These are phyloP conservation scores for Botrytis tulipae DNA, from an alignment of 2,329 filamentous ascomycete genomes.

Conservation along the genomic window DNA sequence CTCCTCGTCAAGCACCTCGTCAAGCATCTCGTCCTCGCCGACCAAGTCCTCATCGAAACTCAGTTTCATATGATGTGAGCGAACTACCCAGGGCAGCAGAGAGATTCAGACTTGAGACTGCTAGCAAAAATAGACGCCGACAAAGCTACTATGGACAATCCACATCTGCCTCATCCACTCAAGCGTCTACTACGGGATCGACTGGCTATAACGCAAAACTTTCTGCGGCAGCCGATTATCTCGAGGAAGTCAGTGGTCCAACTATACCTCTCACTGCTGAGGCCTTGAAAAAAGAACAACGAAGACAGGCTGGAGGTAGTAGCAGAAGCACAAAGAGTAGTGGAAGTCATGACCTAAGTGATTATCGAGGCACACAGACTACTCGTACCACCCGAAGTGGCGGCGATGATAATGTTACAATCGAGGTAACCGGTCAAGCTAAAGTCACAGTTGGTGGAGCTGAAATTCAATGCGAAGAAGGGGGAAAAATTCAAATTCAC, in stretches of 20 bases:
- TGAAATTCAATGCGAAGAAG: conserved; percentile 57
- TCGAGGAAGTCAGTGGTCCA: conserved; percentile 50
- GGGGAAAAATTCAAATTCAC: conserved; percentile 59
- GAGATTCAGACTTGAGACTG: conserved; percentile 29
- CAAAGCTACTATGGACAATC: conserved; percentile 34
- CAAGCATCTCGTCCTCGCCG: conserved; percentile 26
- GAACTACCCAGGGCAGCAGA: conserved; percentile 20
- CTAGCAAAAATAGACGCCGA: conserved; percentile 33
- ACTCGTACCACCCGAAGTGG: conserved; percentile 53
- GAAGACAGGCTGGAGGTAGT: conserved; percentile 44
- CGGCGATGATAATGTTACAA: conserved; percentile 55
- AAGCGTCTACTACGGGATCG: conserved; percentile 12
- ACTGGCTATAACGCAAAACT: conserved; percentile 47
- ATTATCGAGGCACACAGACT: conserved; percentile 59
- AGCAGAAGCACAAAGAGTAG: conserved; percentile 57
- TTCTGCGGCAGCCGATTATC: conserved; percentile 49
- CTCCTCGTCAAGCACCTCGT: conserved; percentile 16
- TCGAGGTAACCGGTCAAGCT: conserved; percentile 57
- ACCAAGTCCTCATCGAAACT: conserved; percentile 31
- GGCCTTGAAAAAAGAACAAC: conserved; percentile 46
- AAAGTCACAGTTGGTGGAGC: conserved; percentile 55
- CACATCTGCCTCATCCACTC: conserved; percentile 22
- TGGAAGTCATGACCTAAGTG: conserved; percentile 62
- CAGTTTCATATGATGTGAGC: conserved; percentile 35
- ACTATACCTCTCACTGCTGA: conserved; percentile 55